Evolutionary conservation across 1,284 basidiomycete genomes (phyloP), one percentile per base, ranked within the genome.

Genomic region (Moesziomyces parantarcticus): DNA sequence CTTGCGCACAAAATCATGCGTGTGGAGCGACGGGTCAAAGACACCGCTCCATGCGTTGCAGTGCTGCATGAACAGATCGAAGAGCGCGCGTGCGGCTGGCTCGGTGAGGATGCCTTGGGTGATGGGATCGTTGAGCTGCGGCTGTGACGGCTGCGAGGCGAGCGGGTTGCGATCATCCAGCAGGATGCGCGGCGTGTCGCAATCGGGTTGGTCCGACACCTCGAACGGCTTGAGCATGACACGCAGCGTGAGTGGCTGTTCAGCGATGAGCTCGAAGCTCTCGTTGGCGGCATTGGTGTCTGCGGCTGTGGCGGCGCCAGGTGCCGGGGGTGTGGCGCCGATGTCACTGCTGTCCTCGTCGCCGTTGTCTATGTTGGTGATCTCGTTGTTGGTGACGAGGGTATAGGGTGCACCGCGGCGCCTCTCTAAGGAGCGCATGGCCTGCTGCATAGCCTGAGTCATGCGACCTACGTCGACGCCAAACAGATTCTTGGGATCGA

Each of bases 141-240:
- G 51, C 43, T 75, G 63, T 1, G 52, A 44, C 16, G 50, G 40
- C 21, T 69, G 67, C 18, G 66, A 40, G 4, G 61, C 71, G 11
- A 58, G 41, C 18, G 71, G 58, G 40, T 60, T 60, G 42, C 59
- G 64, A 20, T 68, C 64, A 22, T 68, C 70, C 16, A 48, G 43
- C 21, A 65, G n/a, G 8, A 56, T 48, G 20, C 61, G 50, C 3
- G 61, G 65, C 11, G 71, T 69, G 22, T 61, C 71, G 57, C 57
- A 67, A 26, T 74, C 65, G 21, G 60, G 60, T n/a, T 59, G 52
- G 18, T 66, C 59, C 10, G 62, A 58, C 3, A 75, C 67, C 44
- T 74, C 71, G 41, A 74, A 74, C 0, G 72, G 72, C 51, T 70
- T 70, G 52, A 75, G 72, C 72, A 75, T 75, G 53, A 63, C 58